These are phyloP conservation scores for Chaetomium sp. DNA, from an alignment of 2,329 filamentous ascomycete species.

Conservation along the genomic window DNA sequence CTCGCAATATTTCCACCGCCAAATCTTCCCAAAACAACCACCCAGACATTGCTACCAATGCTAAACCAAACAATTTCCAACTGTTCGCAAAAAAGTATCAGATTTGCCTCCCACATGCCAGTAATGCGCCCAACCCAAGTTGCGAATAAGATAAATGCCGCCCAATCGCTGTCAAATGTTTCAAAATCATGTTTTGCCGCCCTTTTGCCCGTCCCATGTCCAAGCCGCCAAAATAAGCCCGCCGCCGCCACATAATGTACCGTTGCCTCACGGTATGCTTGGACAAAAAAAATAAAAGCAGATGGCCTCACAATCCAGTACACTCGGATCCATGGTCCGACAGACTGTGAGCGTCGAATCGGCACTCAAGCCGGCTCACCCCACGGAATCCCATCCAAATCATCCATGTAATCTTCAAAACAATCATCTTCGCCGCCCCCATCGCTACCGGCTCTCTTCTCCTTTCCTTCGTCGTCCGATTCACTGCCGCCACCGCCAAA, in stretches of 20 bases:
- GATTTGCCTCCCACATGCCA: neutral
- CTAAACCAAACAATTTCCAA: neutral
- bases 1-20: too few species aligned
- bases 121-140: neutral
- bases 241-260: too few species aligned
- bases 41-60: neutral
- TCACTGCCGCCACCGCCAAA: conserved; percentile 35
- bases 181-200: too few species aligned
- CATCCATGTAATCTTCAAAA: conserved; percentile 50
- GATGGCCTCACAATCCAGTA: neutral
- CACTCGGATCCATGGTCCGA: neutral
- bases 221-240: too few species aligned
- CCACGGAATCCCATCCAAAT: conserved; percentile 50
- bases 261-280: neutral
- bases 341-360: neutral
- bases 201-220: too few species aligned
- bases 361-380: conserved; percentile 24
- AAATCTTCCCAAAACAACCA: too few species aligned
- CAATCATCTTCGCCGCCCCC: conserved; percentile 30
- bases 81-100: neutral
- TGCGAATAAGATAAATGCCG: neutral
- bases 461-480: conserved; percentile 28
- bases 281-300: neutral
- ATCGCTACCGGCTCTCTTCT: conserved; percentile 29
- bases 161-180: neutral